Base-by-base conservation (phyloP, 495 filamentous ascomycete genomes). In the Neurospora sp. region DNA sequence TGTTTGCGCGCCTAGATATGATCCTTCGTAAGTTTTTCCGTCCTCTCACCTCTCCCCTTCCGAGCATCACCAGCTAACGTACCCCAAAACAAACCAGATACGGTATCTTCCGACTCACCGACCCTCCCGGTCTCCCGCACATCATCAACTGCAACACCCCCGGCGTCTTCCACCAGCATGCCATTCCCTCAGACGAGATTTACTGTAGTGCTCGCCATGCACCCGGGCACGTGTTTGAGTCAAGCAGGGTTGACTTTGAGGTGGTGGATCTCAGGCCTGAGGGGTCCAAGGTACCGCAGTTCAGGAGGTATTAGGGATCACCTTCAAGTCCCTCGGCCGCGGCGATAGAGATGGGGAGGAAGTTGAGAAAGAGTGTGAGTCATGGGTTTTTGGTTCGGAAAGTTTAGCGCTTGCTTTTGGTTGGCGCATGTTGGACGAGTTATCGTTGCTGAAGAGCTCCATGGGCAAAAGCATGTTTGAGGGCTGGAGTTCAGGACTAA, bases 61-160 rank as follows among this genome's bases (percentile, higher is more conserved):
- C 20, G 8, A 9, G 20, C 12, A 18, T 75, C 22, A 42, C 68
- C 41, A 61, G 4, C 70, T 48, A 46, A 46, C n/a, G 1, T 3
- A 5, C 11, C 46, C 11, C 46, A 2, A 12, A 46, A 42, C 18
- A 37, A 48, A 20, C n/a, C 69, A 93, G 93, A 72, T 98, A 92
- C 88, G 96, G 95, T 31, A 89, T 94, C 14, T 99, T 98, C 80
- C 90, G 96, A 18, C 85, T 99, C 5, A 98, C 96, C 0, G 91
- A 97, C 80, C 96, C 96, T 0, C 96, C 96, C 0, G 96, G 96
- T 0, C 86, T 97, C 78, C 86, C 90, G 73, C 87, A 92, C 14
- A 90, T 98, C 37, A 84, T 94, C 44, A 86, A 87, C 39, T 99
- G 96, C 82, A 87, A 80, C 0, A 87, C 94, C 71, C 86, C 85